Evolutionary conservation across 2,329 filamentous ascomycete species (phyloP).

Genomic region (Colletotrichum sp.): DNA sequence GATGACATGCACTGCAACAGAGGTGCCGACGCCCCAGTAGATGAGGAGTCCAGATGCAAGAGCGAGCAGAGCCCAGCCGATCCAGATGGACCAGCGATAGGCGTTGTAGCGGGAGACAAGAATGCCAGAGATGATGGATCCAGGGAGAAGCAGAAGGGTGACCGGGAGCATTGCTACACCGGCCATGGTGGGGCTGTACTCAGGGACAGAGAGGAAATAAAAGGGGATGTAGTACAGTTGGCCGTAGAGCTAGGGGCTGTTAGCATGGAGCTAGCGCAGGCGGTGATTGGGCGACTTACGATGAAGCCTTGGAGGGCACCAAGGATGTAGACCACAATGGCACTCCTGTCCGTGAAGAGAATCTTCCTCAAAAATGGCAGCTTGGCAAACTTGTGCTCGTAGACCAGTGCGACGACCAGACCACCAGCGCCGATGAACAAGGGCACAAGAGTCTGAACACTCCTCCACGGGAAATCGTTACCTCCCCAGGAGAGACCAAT

Average conservation of each 20-base stretch:
- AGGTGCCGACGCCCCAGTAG: slow-evolving; percentile 16
- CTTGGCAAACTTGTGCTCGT: slow-evolving; percentile 36
- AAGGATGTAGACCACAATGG: slow-evolving; percentile 33
- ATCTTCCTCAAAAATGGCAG: slow-evolving; percentile 35
- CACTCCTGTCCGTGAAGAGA: slow-evolving; percentile 33
- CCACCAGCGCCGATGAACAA: slow-evolving; percentile 47
- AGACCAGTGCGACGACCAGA: slow-evolving; percentile 39
- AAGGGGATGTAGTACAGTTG: slow-evolving; percentile 40
- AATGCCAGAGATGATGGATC: slow-evolving; percentile 35
- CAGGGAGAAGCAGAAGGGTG: slow-evolving; percentile 33
- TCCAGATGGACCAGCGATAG: slow-evolving; percentile 42
- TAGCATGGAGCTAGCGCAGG: background rate
- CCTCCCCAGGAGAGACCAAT: slow-evolving; percentile 54
- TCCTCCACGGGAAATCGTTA: slow-evolving; percentile 45
- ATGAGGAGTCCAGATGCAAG: slow-evolving; percentile 23
- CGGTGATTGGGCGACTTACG: slow-evolving; percentile 25
- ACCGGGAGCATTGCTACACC: slow-evolving; percentile 40
- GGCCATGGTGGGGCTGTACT: slow-evolving; percentile 33
- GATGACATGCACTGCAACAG: slow-evolving; percentile 18
- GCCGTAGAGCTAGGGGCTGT: slow-evolving; percentile 28
- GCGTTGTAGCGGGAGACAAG: slow-evolving; percentile 35
- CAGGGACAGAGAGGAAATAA: slow-evolving; percentile 41
- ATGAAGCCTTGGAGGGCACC: slow-evolving; percentile 37
- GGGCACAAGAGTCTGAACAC: slow-evolving; percentile 43
- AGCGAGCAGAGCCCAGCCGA: slow-evolving; percentile 34